Conservation (phyloP, 1,284 basidiomycete species). For the Xerocomus alliaceus region DNA sequence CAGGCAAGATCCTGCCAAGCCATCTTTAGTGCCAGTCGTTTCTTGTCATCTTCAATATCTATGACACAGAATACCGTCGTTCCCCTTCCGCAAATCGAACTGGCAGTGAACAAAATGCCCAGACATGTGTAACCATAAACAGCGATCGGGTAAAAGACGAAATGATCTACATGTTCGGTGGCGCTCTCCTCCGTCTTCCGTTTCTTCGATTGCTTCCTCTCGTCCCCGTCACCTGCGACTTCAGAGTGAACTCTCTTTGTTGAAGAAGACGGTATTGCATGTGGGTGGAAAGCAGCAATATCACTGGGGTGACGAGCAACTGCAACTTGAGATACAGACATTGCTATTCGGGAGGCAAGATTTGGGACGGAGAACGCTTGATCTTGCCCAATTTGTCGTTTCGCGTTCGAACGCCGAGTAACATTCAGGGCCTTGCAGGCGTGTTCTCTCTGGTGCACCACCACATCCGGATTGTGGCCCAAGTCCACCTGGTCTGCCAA, state of each 20-base stretch:
- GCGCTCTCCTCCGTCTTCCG: not conserved
- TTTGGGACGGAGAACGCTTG: not conserved
- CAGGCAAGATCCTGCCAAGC: conserved; percentile 13
- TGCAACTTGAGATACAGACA: not conserved
- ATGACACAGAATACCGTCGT: conserved; percentile 10
- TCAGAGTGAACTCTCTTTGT: conserved; percentile 7
- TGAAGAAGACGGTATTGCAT: not conserved
- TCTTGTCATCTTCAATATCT: not conserved
- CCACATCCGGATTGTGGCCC: conserved; percentile 16
- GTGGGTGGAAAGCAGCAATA: not conserved
- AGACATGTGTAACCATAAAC: conserved; percentile 4
- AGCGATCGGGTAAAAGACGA: not conserved
- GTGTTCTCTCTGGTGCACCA: not conserved
- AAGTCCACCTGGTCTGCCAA: conserved; percentile 13
- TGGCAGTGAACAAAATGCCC: conserved; percentile 4
- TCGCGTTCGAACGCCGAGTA: not conserved
- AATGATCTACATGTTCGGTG: not conserved
- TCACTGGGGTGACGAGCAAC: not conserved
- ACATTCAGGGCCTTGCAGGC: not conserved
- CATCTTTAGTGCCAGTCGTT: conserved; percentile 2
- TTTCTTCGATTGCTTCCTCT: not conserved
- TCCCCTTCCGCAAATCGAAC: conserved; percentile 17
- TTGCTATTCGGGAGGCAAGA: no score
- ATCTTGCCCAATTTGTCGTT: not conserved
- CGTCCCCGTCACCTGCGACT: not conserved